Evolutionary conservation across 1,284 basidiomycete genomes (phyloP), one percentile per base, ranked within the genome.

Genomic region (Rhizopogon parksii): DNA sequence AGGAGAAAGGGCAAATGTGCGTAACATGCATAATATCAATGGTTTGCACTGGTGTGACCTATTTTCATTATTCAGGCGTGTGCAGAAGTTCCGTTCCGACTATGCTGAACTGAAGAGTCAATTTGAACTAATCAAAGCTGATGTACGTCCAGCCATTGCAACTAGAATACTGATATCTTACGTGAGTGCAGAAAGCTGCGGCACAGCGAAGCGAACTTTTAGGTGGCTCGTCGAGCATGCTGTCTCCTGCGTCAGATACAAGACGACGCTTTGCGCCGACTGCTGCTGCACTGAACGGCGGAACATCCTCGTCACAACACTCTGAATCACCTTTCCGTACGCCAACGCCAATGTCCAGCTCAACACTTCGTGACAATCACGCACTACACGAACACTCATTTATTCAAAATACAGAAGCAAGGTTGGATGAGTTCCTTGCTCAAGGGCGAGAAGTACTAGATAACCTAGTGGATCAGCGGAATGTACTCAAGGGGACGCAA

Each of bases 1-100:
- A 92, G 66, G 93, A 95, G 73, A 97, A 97, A 71, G 95, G 93
- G 0, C 78, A 88, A 65, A 86, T 89, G 91, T 94, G 63, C 62
- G 82, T 71, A 14, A 14, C n/a, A 25, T 19, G 0, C 39, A 14
- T 24, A 24, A 24, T 24, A 24, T 40, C 19, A 27, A 6, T 40
- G 15, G 45, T 14, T 19, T 47, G 1, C 35, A 54, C 9, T 59
- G 36, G 54, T 37, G 43, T 24, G 43, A 27, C 17, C 24, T 37
- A 42, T 25, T 21, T 42, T 32, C 34, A 12, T 25, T 42, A 25
- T 11, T 9, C 57, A 91, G 88, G 79, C 86, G 88, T 32, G 83
- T 90, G 2, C 85, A 89, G 66, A 91, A 90, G 67, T 91, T 91
- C 60, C 77, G 86, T 27, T 63, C 77, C 38, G 88, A 91, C 62